phyloP scores from a whole-genome alignment of 768 basidiomycete species.

The Tulasnella sp. region DNA sequence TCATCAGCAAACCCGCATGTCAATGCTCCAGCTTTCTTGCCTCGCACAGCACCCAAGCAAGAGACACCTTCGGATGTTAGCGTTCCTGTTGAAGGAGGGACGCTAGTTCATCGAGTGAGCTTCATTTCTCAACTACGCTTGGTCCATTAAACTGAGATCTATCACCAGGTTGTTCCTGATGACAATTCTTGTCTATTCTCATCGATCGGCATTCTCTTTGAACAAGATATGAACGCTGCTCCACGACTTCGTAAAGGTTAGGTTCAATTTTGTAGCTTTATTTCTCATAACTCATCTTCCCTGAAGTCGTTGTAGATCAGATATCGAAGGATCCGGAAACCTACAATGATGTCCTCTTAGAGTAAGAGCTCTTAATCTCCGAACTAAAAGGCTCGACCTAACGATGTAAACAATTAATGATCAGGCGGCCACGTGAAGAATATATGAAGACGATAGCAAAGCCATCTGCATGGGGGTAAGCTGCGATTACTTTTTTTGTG shows the following conservation, averaged over 20 bases:
- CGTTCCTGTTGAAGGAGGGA: constrained; percentile 51
- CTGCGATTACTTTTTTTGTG: not conserved
- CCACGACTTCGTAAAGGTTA: constrained; percentile 58
- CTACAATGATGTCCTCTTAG: constrained; percentile 78
- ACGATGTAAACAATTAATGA: constrained; percentile 24
- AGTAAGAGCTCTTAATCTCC: constrained; percentile 33
- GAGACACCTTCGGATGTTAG: constrained; percentile 19
- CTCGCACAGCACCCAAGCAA: constrained; percentile 18
- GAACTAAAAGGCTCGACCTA: not conserved
- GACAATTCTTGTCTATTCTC: constrained; percentile 95
- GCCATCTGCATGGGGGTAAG: constrained; percentile 64
- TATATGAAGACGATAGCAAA: constrained; percentile 76
- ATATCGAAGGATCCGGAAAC: constrained; percentile 57
- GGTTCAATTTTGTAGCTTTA: constrained; percentile 2
- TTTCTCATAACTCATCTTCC: not conserved
- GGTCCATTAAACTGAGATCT: not conserved
- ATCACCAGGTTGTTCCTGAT: constrained; percentile 69
- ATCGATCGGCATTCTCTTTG: constrained; percentile 71
- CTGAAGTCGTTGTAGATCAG: constrained; percentile 66
- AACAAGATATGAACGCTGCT: constrained; percentile 65
- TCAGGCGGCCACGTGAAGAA: constrained; percentile 43
- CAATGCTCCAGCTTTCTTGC: constrained; percentile 18
- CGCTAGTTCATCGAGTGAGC: constrained; percentile 59
- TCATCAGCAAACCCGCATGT: constrained; percentile 3
- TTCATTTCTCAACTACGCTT: not conserved